Evolutionary conservation across 179 eudicot genomes (phyloP), one percentile per base, ranked within the genome.

Genomic region (Beta macrorhiza): DNA sequence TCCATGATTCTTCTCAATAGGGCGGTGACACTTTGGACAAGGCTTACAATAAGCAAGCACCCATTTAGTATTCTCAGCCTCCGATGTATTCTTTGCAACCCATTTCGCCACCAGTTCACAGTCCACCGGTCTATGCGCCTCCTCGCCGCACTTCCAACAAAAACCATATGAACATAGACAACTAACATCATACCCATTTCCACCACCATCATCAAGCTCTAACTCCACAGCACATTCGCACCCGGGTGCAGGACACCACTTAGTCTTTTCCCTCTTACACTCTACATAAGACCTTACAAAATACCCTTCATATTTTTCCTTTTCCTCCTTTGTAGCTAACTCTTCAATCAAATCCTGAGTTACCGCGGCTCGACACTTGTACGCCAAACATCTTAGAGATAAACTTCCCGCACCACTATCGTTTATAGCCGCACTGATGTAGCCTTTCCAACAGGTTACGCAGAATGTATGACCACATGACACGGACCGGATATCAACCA

Each of bases 241-340:
- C n/a, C 89, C 92, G 5, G 93, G 91, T 15, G 88, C 88, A 72
- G 97, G 93, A 82, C 92, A 91, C 97, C 97, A 91, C 85, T 91
- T 92, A 44, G 85, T 86, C 84, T 77, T 88, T 22, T 86, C 65
- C 65, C 3, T 84, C 57, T 79, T 87, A 79, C 87, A 83, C 62
- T 91, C 93, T 52, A 91, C 80, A 79, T 83, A 90, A 29, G 93
- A 90, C 82, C 90, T 85, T n/a, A 90, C 77, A 70, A 89, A 67
- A 79, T 85, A 90, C 37, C 86, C 83, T 0, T 58, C 81, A 57
- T 81, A 86, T 82, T 78, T 90, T 11, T 76, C 80, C 58, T 37
- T 78, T 67, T 87, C 90, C 45, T 82, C 89, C 2, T 67, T 80
- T 13, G 84, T 52, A 7, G 78, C 82, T 49, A 90, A 55, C 17